phyloP scores from a whole-genome alignment of 2,329 filamentous ascomycete genomes.

The Colletotrichum graminicola region DNA sequence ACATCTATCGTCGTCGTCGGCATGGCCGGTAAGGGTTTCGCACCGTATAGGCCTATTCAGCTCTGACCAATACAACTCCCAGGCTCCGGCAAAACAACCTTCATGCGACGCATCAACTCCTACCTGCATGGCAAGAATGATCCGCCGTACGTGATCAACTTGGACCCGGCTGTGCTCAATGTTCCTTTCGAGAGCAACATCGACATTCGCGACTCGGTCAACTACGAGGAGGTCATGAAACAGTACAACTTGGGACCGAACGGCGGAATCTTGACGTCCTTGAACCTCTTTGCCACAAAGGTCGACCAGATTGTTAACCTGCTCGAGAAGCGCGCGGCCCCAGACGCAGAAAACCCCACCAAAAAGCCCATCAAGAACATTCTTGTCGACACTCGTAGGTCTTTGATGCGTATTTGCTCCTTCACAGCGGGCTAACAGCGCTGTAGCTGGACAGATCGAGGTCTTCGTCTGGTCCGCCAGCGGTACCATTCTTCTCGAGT shows the following conservation, averaged over 20 bases:
- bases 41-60: constrained; percentile 7
- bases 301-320: constrained; percentile 93
- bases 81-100: constrained; percentile 99
- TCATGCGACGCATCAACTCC: constrained; percentile 98
- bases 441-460: constrained; percentile 86
- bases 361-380: constrained; percentile 82
- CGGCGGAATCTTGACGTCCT: constrained; percentile 92
- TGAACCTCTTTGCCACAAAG: constrained; percentile 98
- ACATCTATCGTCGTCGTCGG: constrained; percentile 92
- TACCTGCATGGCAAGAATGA: constrained; percentile 85
- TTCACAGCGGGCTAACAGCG: not conserved
- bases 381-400: constrained; percentile 83
- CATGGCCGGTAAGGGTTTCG: constrained; percentile 79
- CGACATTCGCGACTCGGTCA: constrained; percentile 97
- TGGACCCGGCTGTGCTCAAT: constrained; percentile 93
- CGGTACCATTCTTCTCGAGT: constrained; percentile 92
- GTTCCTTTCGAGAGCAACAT: constrained; percentile 98
- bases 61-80: constrained; percentile 38
- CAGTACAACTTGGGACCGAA: constrained; percentile 98
- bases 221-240: constrained; percentile 99
- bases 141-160: constrained; percentile 94
- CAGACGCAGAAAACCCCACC: constrained; percentile 70
- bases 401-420: not conserved
- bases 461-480: constrained; percentile 99
- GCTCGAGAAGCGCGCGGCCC: constrained; percentile 86